Base-by-base conservation (phyloP, 2,329 filamentous ascomycete genomes). In the Fusarium burgessii region DNA sequence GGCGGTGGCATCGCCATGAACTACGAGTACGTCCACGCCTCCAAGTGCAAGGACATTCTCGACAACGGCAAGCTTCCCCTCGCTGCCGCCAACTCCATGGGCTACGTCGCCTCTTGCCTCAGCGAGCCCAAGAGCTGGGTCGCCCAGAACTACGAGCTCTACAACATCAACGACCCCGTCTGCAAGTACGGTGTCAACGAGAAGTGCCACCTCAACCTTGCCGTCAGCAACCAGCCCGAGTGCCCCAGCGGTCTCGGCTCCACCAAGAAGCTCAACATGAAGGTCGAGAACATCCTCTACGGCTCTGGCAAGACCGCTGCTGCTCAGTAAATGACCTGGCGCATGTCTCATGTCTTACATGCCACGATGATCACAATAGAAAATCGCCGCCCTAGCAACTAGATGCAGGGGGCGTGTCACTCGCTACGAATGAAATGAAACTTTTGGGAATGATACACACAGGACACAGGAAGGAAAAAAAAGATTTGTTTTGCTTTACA, bases 81-180 rank as follows among this genome's bases (percentile, higher is more conserved):
- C 50, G 83, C 82, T 55, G 87, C 87, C 5, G 76, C 86, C 74
- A 89, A 89, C 83, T 86, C 84, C 80, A 88, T 89, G 82, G 85
- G 86, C 79, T 88, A 82, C 69, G 75, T 88, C 11, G 76, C 82
- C 55, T 80, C 79, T 65, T 88, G 87, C 77, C 78, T 87, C 15
- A 77, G 76, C 17, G 72, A 83, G 68, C 74, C 79, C 38, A 77
- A 80, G 73, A 87, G 81, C 79, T 89, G 84, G 83, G 84, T 88
- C 46, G 86, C 81, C 64, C 78, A 84, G 71, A 88, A 89, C 80
- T 79, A 87, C 77, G 77, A 81, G 51, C 81, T 88, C 20, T 84
- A 83, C 80, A 89, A 90, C 80, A 85, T 89, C 52, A 78, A 81
- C 59, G 86, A 89, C 76, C 74, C 84, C 40, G 76, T 82, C 42